Evolutionary conservation across 2,329 filamentous ascomycete genomes (phyloP), one percentile per base, ranked within the genome.

Genomic region (Trichoderma semiorbis): DNA sequence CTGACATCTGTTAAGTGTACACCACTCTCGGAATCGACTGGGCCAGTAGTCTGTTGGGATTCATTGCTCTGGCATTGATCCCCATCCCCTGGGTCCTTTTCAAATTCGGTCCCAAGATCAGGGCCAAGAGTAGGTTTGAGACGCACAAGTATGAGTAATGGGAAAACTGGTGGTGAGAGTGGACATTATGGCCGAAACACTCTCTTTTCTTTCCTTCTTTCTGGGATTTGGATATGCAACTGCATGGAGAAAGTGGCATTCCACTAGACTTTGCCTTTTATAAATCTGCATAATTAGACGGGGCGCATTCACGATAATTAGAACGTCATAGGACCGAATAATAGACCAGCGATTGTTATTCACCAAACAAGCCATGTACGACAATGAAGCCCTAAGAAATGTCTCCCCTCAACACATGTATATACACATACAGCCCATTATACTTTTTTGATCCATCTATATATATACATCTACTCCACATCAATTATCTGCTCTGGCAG

Each of bases 51-150:
- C 74, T 86, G 12, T 74, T 86, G 14, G 85, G 79, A 0, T 86
- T 87, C 66, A 77, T 90, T 3, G 81, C 85, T 0, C 28, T 87
- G 2, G 79, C 78, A 0, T 75, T 89, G 70, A 75, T 88, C 70
- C 86, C 86, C 0, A 81, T 89, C 21, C 87, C 87, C 0, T 88
- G 85, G 83, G 79, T 86, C 0, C 77, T 89, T 16, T 88, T 85
- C 78, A 84, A 81, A 67, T 87, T 78, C 43, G 87, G 87, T 0
- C 80, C 82, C 53, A 70, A 55, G 1, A 80, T 87, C 26, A 79
- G 84, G n/a, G 76, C 75, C 0, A 79, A 75, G 72, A 85, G 83
- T 71, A 79, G 78, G 50, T 85, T 84, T 55, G 78, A 83, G 71
- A 83, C 81, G 2, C 79, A 77, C 16, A 72, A 77, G 43, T 77